Base-by-base conservation (phyloP, 371 early-diverging fungal genomes). In the Phascolomyces articulosus region DNA sequence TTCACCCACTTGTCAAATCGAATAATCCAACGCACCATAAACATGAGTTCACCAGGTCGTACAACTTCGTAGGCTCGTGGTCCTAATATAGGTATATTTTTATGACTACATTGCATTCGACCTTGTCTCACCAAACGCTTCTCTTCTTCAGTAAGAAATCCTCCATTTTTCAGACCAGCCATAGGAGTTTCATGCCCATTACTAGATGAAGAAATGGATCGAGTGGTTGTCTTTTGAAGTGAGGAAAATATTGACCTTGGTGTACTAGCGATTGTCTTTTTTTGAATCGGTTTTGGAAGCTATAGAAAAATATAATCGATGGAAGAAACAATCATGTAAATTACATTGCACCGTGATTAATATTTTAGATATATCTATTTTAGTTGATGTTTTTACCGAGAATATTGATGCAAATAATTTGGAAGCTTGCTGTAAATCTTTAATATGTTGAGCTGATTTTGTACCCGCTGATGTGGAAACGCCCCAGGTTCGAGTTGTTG, bases 1-100 rank as follows among this genome's bases (percentile, higher is more conserved):
- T 71, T 71, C 21, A 67, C 34, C 61, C 65, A 65, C 21, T 58
- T 27, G 21, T 71, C 71, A n/a, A 62, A 44, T 16, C 55, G 58
- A 3, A 70, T 57, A 31, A 64, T 64, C 58, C 63, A 63, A 21
- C 63, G 65, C 28, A 74, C 68, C 62, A 74, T 53, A 11, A 47
- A 29, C 1, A 40, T 63, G 13, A 60, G 10, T 28, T 75, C 75
- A 34, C 71, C 69, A 0, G 69, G 66, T 44, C 65, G 40, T 10
- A 75, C 71, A 47, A 69, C 51, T 8, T 64, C 58, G 41, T 69
- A 64, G 18, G 64, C 62, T 29, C 75, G 66, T 29, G 69, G 69
- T 2, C 75, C 75, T 34, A 74, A 11, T 3, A 65, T 60, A 27
- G 69, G 71, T 55, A 74, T 66, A 27, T 67, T 65, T 27, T 26